A percentile compares a stretch with the other conserved stretches of the same genome.
Evolutionary conservation across 2,329 filamentous ascomycete species (phyloP).

Genomic region (Pyricularia sp.): DNA sequence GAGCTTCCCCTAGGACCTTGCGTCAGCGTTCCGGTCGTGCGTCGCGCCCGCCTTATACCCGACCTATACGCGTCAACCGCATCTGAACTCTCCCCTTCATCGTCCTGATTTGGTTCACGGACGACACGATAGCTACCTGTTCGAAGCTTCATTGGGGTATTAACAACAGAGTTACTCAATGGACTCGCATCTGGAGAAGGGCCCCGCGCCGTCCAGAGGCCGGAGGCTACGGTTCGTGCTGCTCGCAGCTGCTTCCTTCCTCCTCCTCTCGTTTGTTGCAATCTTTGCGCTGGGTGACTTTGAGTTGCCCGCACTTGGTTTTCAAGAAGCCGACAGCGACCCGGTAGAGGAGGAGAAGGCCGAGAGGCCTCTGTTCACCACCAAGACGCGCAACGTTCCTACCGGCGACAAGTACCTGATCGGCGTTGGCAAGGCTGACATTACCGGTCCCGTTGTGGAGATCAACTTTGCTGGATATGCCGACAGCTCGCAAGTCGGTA

Average conservation of each 20-base stretch:
- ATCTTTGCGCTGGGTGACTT: constrained; percentile 12
- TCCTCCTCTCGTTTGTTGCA: constrained; percentile 20
- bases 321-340: neutral
- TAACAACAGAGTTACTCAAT: neutral
- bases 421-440: constrained; percentile 44
- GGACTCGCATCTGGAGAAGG: constrained; percentile 4
- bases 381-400: constrained; percentile 11
- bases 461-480: constrained; percentile 90
- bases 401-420: constrained; percentile 33
- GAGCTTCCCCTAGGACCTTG: neutral
- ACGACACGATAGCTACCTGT: neutral
- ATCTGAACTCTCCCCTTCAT: neutral
- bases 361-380: neutral
- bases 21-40: neutral
- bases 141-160: neutral
- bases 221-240: constrained; percentile 13
- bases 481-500: constrained; percentile 67
- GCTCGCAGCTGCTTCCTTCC: constrained; percentile 19
- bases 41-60: neutral
- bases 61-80: neutral
- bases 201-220: constrained; percentile 8
- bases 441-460: constrained; percentile 69
- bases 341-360: neutral
- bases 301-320: neutral
- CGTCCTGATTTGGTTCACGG: neutral